Evolutionary conservation across 1,284 basidiomycete genomes (phyloP).

Genomic region (Tetrapyrgos nigripes): DNA sequence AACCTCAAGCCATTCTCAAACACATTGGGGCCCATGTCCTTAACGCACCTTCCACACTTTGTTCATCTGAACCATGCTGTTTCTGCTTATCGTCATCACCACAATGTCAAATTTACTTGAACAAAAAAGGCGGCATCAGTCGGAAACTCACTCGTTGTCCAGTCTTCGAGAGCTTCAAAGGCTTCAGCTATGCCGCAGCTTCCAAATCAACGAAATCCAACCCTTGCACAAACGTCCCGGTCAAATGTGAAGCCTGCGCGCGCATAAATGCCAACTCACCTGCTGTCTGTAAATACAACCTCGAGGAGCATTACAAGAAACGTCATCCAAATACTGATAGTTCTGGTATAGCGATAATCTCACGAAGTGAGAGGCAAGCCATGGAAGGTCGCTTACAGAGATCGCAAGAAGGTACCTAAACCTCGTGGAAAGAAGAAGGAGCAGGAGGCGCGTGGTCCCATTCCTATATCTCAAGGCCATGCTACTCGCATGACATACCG

Average conservation of each 20-base stretch:
- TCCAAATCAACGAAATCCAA: conserved; percentile 20
- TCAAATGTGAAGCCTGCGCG: conserved; percentile 31
- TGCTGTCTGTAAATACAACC: conserved; percentile 35
- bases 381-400: conserved; percentile 17
- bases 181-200: conserved; percentile 27
- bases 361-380: conserved; percentile 20
- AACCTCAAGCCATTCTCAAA: conserved; percentile 31
- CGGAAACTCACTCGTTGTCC: conserved; percentile 19
- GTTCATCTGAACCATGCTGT: conserved; percentile 27
- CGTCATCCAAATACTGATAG: conserved; percentile 22
- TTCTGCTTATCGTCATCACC: conserved; percentile 28
- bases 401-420: not conserved
- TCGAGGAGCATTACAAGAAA: conserved; percentile 27
- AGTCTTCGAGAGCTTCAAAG: conserved; percentile 8
- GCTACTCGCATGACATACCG: not conserved
- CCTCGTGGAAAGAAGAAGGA: not conserved
- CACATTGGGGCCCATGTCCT: conserved; percentile 35
- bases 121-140: conserved; percentile 27
- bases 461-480: too few species aligned
- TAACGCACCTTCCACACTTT: not conserved
- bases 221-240: conserved; percentile 38
- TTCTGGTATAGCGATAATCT: too few species aligned
- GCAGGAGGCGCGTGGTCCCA: not conserved
- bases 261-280: conserved; percentile 17
- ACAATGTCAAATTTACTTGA: conserved; percentile 24